phyloP scores from a whole-genome alignment of 106 monocot genomes.

The Dendrobium huoshanense region DNA sequence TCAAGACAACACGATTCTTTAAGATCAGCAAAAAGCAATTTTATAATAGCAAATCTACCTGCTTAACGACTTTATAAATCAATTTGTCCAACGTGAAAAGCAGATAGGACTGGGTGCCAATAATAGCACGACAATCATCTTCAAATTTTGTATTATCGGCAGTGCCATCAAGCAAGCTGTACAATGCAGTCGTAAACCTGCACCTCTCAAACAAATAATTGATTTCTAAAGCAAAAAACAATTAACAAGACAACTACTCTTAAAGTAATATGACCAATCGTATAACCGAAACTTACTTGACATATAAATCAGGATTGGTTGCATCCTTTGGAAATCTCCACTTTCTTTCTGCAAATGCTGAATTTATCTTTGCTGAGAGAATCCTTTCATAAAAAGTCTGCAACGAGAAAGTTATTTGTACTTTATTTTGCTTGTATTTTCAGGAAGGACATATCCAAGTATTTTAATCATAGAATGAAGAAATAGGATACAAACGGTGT shows the following conservation, averaged over 20 bases:
- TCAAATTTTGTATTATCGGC: conserved; percentile 87
- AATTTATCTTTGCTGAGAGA: conserved; percentile 80
- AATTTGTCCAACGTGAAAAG: conserved; percentile 95
- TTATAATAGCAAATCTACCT: conserved; percentile 34
- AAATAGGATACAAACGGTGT: not conserved
- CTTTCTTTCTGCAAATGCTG: conserved; percentile 60
- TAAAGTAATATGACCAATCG: not conserved
- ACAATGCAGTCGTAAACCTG: conserved; percentile 77
- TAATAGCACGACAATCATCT: conserved; percentile 81
- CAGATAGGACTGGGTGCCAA: conserved; percentile 90
- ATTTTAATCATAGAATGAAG: not conserved
- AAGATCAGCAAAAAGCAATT: not conserved
- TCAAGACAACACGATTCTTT: not conserved
- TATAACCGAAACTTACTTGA: conserved; percentile 41
- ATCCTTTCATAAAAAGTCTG: conserved; percentile 94
- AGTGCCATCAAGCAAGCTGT: conserved; percentile 80
- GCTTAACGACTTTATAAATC: conserved; percentile 93
- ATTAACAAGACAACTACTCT: not conserved
- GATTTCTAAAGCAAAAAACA: not conserved
- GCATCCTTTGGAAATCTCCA: conserved; percentile 62
- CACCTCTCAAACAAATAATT: conserved; percentile 8
- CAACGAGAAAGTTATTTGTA: not conserved
- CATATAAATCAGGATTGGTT: conserved; percentile 62
- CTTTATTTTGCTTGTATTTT: not conserved
- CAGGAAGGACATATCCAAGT: not conserved